Percentiles rank a stretch among this genome's conserved stretches.
phyloP scores from a whole-genome alignment of 1,139 yeast species.

The Komagataea norvegica region DNA sequence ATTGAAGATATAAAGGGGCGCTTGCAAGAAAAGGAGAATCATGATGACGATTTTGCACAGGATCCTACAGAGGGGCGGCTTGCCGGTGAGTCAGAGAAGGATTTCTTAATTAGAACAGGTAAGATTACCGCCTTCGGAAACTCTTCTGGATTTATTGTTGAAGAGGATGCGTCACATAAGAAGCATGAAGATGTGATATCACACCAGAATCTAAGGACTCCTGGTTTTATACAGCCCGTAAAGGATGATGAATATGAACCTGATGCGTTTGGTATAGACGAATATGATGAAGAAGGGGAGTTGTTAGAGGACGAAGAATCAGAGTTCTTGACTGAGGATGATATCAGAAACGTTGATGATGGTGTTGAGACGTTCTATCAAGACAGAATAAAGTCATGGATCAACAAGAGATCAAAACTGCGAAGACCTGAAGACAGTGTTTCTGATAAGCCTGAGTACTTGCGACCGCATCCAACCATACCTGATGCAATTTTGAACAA shows the following conservation, averaged over 20 bases:
- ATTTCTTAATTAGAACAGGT: conserved; percentile 81
- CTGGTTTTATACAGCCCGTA: conserved; percentile 33
- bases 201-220: conserved; percentile 41
- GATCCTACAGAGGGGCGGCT: conserved; percentile 30
- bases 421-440: conserved; percentile 23
- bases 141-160: conserved; percentile 46
- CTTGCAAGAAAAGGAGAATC: conserved; percentile 32
- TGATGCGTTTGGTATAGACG: conserved; percentile 9
- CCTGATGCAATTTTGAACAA: conserved; percentile 73
- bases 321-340: conserved; percentile 26
- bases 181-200: conserved; percentile 24
- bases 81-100: conserved; percentile 73
- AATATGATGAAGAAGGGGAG: conserved; percentile 13
- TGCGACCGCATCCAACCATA: conserved; percentile 68
- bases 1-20: conserved; percentile 61
- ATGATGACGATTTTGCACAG: conserved; percentile 24
- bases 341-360: conserved; percentile 59
- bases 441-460: conserved; percentile 44
- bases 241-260: conserved; percentile 23
- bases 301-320: conserved; percentile 19
- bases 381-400: conserved; percentile 58
- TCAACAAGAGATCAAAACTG: conserved; percentile 37
- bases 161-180: conserved; percentile 26
- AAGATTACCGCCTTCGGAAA: conserved; percentile 92
- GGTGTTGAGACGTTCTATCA: conserved; percentile 69